Evolutionary conservation across 495 filamentous ascomycete genomes (phyloP).

Genomic region (Xanthoparmelia taractica): DNA sequence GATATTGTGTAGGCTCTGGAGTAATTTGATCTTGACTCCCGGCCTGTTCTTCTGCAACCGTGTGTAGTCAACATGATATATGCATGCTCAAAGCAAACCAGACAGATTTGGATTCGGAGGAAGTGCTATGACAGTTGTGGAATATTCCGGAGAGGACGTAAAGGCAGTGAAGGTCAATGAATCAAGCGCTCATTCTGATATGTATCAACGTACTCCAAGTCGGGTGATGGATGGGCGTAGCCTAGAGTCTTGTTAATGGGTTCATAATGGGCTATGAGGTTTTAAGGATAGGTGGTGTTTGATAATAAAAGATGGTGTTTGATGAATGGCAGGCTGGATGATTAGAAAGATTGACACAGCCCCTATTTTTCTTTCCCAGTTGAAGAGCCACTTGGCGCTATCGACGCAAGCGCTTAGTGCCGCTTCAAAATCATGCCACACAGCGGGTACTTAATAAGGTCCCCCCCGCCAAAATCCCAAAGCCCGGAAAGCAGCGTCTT

Average conservation of each 20-base stretch:
- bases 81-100: not conserved
- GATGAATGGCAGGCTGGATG: not conserved
- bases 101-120: not conserved
- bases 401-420: conserved; percentile 1
- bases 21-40: not conserved
- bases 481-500: conserved; percentile 5
- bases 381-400: conserved; percentile 2
- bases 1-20: not conserved
- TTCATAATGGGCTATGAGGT: too few relatives aligned
- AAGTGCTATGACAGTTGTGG: not conserved
- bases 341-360: not conserved
- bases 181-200: not conserved
- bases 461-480: conserved; percentile 3
- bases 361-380: not conserved
- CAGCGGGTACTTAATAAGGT: conserved; percentile 7
- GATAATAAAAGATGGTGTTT: not conserved
- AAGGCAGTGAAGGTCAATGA: not conserved
- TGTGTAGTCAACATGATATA: not conserved
- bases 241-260: not conserved
- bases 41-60: not conserved
- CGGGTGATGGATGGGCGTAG: not conserved
- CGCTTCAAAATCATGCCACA: not conserved
- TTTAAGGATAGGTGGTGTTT: too few relatives aligned
- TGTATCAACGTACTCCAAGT: not conserved
- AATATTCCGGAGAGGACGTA: not conserved